Conservation (phyloP, 495 filamentous ascomycete species). For the Schizothecium vesticola region DNA sequence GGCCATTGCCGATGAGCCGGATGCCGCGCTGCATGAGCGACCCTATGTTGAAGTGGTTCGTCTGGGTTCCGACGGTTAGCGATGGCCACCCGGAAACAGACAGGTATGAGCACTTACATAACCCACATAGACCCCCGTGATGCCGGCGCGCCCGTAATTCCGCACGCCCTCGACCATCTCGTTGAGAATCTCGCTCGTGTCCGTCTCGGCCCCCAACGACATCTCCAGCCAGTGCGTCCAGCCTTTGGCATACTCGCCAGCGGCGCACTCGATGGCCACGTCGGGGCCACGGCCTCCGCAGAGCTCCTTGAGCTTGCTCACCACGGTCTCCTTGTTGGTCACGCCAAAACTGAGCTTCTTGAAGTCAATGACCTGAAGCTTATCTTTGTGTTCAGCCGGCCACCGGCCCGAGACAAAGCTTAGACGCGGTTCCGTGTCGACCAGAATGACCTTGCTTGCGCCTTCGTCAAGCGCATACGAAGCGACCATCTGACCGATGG, state of each 20-base stretch:
- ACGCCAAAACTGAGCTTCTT: slow-evolving; percentile 43
- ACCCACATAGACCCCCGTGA: slow-evolving; percentile 80
- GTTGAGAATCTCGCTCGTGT: slow-evolving; percentile 81
- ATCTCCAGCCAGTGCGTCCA: slow-evolving; percentile 76
- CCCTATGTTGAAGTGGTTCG: slow-evolving; percentile 78
- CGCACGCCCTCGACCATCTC: slow-evolving; percentile 77
- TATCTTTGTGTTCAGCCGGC: slow-evolving; percentile 39
- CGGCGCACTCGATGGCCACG: slow-evolving; percentile 76
- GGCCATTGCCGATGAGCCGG: slow-evolving; percentile 75
- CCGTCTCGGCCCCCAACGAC: slow-evolving; percentile 70
- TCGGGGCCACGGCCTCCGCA: slow-evolving; percentile 62
- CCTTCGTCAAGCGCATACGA: slow-evolving; percentile 68
- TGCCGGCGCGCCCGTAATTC: slow-evolving; percentile 67
- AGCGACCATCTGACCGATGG: slow-evolving; percentile 76
- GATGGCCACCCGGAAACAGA: not conserved
- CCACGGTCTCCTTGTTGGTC: slow-evolving; percentile 54
- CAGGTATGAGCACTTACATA: slow-evolving; percentile 49
- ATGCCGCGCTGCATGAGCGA: slow-evolving; percentile 84
- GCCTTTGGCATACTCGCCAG: slow-evolving; percentile 80
- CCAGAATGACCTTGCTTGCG: slow-evolving; percentile 69
- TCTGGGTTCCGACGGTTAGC: slow-evolving; percentile 35
- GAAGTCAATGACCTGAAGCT: slow-evolving; percentile 42
- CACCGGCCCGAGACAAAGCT: slow-evolving; percentile 59
- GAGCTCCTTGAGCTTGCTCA: slow-evolving; percentile 67
- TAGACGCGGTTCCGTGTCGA: slow-evolving; percentile 75